Conservation (phyloP, 225 moss, liverwort and hornwort species). For the Straminergon stramineum region DNA sequence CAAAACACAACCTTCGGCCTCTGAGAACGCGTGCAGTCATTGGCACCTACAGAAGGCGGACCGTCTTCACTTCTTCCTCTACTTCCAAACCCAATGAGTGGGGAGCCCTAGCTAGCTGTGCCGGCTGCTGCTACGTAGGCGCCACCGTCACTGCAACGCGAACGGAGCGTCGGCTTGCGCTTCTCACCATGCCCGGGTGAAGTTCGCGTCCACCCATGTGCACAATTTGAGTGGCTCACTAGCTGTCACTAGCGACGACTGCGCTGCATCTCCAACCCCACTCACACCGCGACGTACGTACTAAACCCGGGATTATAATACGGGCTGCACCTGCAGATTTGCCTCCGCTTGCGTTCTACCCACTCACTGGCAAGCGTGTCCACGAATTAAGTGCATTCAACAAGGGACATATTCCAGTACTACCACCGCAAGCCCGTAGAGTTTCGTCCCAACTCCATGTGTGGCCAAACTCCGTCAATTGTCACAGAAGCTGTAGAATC, state of each 20-base stretch:
- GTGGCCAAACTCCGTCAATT: neutral
- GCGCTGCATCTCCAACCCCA: neutral
- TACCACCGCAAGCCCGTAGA: neutral
- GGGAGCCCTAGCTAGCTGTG: neutral
- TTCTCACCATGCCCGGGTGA: neutral
- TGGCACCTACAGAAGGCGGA: conserved; percentile 11
- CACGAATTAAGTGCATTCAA: neutral
- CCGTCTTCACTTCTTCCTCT: neutral
- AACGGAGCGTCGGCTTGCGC: neutral
- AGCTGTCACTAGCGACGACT: neutral
- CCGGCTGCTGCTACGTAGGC: conserved; percentile 5
- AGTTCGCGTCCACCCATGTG: neutral
- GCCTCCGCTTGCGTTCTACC: neutral
- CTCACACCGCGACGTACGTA: neutral
- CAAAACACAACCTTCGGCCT: conserved; percentile 27
- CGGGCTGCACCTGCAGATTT: neutral
- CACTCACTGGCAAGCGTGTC: neutral
- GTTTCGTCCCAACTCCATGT: neutral
- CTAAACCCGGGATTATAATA: neutral
- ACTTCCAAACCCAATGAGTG: neutral
- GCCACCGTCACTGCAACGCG: neutral
- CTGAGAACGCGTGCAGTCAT: conserved; percentile 34
- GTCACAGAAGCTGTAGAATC: neutral
- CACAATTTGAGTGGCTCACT: neutral
- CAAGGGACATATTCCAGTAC: neutral